Conservation (phyloP, 2,329 filamentous ascomycete species). For the Penicillium aurantiogriseum region DNA sequence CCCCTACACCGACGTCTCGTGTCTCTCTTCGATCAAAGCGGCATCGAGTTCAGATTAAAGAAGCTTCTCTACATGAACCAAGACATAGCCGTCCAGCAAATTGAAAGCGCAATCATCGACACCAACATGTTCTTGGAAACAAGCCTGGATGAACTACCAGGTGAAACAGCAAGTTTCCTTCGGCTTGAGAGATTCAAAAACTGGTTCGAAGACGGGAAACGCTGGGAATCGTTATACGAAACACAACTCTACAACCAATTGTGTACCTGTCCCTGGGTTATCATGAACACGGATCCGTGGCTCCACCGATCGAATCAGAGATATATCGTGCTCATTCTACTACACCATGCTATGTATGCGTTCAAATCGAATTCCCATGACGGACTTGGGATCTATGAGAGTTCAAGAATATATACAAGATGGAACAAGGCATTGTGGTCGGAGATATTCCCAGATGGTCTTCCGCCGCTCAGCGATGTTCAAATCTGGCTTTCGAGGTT, state of each 20-base stretch:
- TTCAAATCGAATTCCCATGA: rapidly evolving
- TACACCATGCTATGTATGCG: not conserved
- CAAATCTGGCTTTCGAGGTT: not conserved
- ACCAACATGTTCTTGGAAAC: slow-evolving; percentile 2
- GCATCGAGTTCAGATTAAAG: not conserved
- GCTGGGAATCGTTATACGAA: slow-evolving; percentile 2
- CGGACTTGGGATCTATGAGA: not conserved
- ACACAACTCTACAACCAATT: not conserved
- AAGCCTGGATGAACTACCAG: not conserved
- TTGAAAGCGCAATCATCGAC: not conserved
- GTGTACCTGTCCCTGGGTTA: not conserved
- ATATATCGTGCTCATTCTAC: not conserved
- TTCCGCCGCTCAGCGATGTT: not conserved
- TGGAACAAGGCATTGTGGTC: not conserved
- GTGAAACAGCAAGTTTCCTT: not conserved
- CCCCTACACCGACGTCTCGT: not conserved
- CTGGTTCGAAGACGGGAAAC: not conserved
- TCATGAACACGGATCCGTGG: not conserved
- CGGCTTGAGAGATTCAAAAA: not conserved
- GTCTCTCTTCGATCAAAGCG: not conserved
- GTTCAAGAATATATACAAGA: not conserved
- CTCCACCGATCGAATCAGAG: not conserved
- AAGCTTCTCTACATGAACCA: not conserved
- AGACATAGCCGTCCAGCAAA: not conserved
- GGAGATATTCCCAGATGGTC: not conserved